Evolutionary conservation across 2,329 filamentous ascomycete genomes (phyloP).

Genomic region (Allantophomopsis cytisporea): DNA sequence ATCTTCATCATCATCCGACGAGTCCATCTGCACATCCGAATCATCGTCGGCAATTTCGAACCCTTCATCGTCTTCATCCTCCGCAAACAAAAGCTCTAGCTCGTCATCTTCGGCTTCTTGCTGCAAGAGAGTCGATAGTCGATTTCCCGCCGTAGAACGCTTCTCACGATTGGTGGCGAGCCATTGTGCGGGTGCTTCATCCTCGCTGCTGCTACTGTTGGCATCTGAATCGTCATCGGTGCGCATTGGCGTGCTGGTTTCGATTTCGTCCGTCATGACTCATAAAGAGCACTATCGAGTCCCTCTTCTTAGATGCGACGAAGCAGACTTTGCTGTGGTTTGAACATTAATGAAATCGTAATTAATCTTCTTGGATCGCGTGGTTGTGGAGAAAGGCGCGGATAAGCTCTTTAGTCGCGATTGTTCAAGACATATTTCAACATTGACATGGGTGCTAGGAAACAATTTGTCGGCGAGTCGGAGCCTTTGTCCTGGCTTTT

Average conservation of each 20-base stretch:
- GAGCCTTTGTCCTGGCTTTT: too few relatives aligned
- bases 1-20: constrained; percentile 73
- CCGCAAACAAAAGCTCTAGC: constrained; percentile 63
- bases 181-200: constrained; percentile 38
- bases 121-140: constrained; percentile 66
- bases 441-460: too few relatives aligned
- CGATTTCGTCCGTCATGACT: constrained; percentile 6
- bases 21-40: constrained; percentile 76
- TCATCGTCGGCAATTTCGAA: constrained; percentile 55
- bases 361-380: too few relatives aligned
- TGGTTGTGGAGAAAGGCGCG: too few relatives aligned
- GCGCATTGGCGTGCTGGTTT: constrained; percentile 7
- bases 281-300: neutral
- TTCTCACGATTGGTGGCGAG: constrained; percentile 61
- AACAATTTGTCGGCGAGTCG: too few relatives aligned
- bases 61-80: constrained; percentile 54
- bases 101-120: constrained; percentile 50
- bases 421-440: too few relatives aligned
- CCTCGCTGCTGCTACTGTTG: constrained; percentile 5
- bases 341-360: too few relatives aligned
- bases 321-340: too few relatives aligned
- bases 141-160: constrained; percentile 72
- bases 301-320: too few relatives aligned
- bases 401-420: too few relatives aligned
- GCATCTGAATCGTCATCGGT: constrained; percentile 8